A percentile compares a stretch with the other conserved stretches of the same genome.
Conservation (phyloP, 345 rosid species). For the Raphanus raphanistrum region DNA sequence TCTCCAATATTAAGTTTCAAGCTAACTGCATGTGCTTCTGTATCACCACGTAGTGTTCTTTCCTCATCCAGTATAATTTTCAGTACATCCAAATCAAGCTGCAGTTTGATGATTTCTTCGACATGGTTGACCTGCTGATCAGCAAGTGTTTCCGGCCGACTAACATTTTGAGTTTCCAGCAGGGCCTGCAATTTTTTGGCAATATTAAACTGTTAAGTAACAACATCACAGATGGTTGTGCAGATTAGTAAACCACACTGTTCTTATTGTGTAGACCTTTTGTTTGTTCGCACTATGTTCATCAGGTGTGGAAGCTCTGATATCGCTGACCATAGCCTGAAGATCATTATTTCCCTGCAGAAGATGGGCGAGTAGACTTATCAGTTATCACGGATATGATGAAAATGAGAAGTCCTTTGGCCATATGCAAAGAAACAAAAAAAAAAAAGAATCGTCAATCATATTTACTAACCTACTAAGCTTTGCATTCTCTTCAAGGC, state of each 20-base stretch:
- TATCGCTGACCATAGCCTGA: conserved; percentile 46
- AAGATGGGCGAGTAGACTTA: conserved; percentile 25
- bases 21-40: conserved; percentile 48
- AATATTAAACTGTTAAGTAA: conserved; percentile 21
- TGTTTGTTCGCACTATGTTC: conserved; percentile 32
- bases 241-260: conserved; percentile 18
- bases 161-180: conserved; percentile 34
- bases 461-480: conserved; percentile 61
- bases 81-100: conserved; percentile 80
- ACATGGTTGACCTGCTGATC: conserved; percentile 44
- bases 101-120: conserved; percentile 74
- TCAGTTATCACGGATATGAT: conserved; percentile 19
- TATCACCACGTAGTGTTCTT: conserved; percentile 50
- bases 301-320: conserved; percentile 39
- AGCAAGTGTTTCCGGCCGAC: conserved; percentile 28
- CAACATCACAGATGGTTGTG: conserved; percentile 16
- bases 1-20: conserved; percentile 58
- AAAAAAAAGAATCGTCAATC: conserved; percentile 23
- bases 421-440: conserved; percentile 16
- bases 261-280: conserved; percentile 43
- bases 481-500: conserved; percentile 77
- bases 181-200: conserved; percentile 38
- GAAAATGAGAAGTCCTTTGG: conserved; percentile 16
- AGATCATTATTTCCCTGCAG: conserved; percentile 74
- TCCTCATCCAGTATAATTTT: conserved; percentile 84